Conservation (phyloP, 495 filamentous ascomycete species). For the Penicillium waksmanii region DNA sequence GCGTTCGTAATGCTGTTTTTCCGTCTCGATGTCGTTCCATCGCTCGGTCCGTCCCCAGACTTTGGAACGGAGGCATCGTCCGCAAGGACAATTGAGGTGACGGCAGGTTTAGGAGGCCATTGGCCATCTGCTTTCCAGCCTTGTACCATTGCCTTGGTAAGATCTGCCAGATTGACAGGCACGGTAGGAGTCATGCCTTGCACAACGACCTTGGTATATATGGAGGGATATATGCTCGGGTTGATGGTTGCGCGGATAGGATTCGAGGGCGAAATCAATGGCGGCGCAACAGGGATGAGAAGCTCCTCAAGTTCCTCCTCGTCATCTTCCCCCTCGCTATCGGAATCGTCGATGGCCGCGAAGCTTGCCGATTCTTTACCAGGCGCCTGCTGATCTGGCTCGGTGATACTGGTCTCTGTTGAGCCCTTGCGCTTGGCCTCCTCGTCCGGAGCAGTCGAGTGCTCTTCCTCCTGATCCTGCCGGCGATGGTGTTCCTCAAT, state of each 20-base stretch:
- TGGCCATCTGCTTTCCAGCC: slow-evolving; percentile 95
- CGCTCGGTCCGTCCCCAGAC: slow-evolving; percentile 18
- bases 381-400: slow-evolving; percentile 27
- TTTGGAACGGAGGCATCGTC: slow-evolving; percentile 36
- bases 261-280: slow-evolving; percentile 68
- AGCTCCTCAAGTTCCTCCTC: slow-evolving; percentile 42
- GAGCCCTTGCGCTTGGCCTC: slow-evolving; percentile 32
- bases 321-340: slow-evolving; percentile 29
- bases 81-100: slow-evolving; percentile 37
- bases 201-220: slow-evolving; percentile 86
- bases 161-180: slow-evolving; percentile 82
- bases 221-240: slow-evolving; percentile 71
- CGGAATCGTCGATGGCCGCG: slow-evolving; percentile 22
- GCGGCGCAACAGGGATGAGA: slow-evolving; percentile 63
- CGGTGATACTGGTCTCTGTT: slow-evolving; percentile 39
- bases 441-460: slow-evolving; percentile 30
- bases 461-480: slow-evolving; percentile 27
- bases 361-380: slow-evolving; percentile 13
- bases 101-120: slow-evolving; percentile 76
- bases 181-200: slow-evolving; percentile 77
- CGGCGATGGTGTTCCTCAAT: slow-evolving; percentile 20
- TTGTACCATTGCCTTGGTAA: slow-evolving; percentile 79
- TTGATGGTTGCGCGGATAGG: slow-evolving; percentile 75
- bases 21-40: slow-evolving; percentile 30
- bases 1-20: slow-evolving; percentile 47